These are phyloP conservation scores for Aphanomyces invadans DNA, from an alignment of 352 stramenopile species.

Conservation along the genomic window DNA sequence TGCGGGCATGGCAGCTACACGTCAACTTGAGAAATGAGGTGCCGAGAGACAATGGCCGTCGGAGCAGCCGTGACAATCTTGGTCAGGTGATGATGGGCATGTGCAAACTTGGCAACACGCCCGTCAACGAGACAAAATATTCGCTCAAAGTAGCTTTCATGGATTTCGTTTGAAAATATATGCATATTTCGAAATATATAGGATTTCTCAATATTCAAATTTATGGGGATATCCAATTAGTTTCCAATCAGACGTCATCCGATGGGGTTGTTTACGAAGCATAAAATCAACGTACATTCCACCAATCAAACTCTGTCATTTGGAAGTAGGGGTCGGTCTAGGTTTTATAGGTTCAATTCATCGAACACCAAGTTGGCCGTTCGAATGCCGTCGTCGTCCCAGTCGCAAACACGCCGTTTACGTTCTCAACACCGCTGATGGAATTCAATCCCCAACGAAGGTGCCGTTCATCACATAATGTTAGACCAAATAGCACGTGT, in stretches of 20 bases:
- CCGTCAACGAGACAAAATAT: too few relatives aligned
- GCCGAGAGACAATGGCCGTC: too few relatives aligned
- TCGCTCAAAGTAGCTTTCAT: not conserved
- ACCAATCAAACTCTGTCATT: not conserved
- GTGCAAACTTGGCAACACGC: not conserved
- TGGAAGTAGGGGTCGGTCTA: not conserved
- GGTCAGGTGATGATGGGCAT: too few relatives aligned
- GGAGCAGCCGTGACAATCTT: too few relatives aligned
- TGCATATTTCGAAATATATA: not conserved
- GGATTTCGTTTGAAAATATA: too few relatives aligned
- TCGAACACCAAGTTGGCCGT: not conserved
- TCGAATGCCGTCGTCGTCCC: not conserved
- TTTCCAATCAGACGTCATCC: too few relatives aligned
- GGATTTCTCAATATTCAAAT: too few relatives aligned
- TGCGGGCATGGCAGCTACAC: not conserved
- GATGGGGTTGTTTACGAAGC: not conserved
- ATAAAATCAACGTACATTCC: not conserved
- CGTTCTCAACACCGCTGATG: not conserved
- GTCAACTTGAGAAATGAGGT: constrained; percentile 13
- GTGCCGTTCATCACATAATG: not conserved
- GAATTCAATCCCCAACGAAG: not conserved
- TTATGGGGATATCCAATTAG: too few relatives aligned
- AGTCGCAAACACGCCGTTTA: not conserved
- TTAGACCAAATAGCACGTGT: too few relatives aligned
- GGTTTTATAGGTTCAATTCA: not conserved